These are phyloP conservation scores for Coprinellus aureogranulatus DNA, from an alignment of 768 basidiomycete species.

Conservation along the genomic window DNA sequence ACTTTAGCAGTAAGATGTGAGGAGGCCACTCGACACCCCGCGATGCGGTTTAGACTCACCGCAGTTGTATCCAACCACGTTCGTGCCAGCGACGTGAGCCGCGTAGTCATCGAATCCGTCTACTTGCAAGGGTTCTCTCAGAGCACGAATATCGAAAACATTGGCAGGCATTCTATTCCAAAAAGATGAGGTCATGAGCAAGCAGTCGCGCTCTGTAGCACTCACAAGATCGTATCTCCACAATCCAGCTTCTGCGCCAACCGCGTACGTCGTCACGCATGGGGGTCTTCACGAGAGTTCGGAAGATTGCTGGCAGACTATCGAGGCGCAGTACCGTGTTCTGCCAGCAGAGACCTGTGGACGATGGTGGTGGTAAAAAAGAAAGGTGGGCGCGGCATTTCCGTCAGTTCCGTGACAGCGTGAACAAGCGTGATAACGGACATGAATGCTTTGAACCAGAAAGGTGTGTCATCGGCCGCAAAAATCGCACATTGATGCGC, in stretches of 20 bases:
- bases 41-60: background rate
- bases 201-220: no score
- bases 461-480: background rate
- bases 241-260: no score
- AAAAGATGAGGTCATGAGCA: no score
- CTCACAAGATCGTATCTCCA: no score
- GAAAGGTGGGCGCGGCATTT: no score
- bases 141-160: background rate
- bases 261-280: no score
- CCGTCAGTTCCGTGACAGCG: background rate
- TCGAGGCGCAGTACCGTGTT: no score
- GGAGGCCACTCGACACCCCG: no score
- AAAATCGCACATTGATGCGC: background rate
- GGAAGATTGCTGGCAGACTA: no score
- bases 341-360: no score
- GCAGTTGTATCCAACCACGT: background rate
- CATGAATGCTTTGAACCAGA: background rate
- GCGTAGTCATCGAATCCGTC: background rate
- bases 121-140: background rate
- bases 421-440: background rate
- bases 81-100: background rate
- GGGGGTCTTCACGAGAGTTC: no score
- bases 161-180: background rate
- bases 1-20: conserved; percentile 20
- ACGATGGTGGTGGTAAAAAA: no score